A percentile compares a stretch with the other conserved stretches of the same genome.
phyloP scores from a whole-genome alignment of 306 rosid genomes.

The Alnus glutinosa region DNA sequence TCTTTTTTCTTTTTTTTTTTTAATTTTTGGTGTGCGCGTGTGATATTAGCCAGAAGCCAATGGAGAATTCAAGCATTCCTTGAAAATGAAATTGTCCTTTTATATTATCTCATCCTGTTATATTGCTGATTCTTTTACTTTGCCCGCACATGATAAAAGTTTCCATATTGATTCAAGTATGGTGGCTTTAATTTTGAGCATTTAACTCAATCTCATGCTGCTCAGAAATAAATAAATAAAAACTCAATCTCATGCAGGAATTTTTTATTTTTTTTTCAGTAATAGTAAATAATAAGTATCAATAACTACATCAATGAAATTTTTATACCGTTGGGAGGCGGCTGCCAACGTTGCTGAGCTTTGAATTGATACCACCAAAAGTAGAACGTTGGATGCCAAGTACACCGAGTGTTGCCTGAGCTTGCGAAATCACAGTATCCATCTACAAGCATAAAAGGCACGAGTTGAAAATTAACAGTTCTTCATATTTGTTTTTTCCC shows the following conservation, averaged over 20 bases:
- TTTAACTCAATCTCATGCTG: no score
- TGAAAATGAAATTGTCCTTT: no score
- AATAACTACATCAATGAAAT: conserved; percentile 16
- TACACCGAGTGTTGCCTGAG: conserved; percentile 90
- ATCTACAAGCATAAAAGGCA: conserved; percentile 44
- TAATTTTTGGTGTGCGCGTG: no score
- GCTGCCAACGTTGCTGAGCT: conserved; percentile 90
- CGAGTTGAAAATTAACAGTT: not conserved
- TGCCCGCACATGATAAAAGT: no score
- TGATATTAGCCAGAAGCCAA: no score
- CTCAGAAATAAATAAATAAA: not conserved
- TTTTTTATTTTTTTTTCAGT: not conserved
- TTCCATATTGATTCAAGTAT: no score
- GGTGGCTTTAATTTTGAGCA: no score
- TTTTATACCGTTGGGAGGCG: conserved; percentile 87
- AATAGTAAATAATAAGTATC: conserved; percentile 14
- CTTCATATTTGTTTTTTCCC: not conserved
- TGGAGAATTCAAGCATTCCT: no score
- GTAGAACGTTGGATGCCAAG: conserved; percentile 93
- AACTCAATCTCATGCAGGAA: not conserved
- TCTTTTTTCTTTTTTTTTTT: not conserved
- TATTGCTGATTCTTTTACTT: no score
- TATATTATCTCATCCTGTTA: no score
- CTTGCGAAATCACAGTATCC: conserved; percentile 92
- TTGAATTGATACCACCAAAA: conserved; percentile 89